A percentile compares a stretch with the other conserved stretches of the same genome.
Evolutionary conservation across 805 yeast species (phyloP).

Genomic region (Candida broadrunensis): DNA sequence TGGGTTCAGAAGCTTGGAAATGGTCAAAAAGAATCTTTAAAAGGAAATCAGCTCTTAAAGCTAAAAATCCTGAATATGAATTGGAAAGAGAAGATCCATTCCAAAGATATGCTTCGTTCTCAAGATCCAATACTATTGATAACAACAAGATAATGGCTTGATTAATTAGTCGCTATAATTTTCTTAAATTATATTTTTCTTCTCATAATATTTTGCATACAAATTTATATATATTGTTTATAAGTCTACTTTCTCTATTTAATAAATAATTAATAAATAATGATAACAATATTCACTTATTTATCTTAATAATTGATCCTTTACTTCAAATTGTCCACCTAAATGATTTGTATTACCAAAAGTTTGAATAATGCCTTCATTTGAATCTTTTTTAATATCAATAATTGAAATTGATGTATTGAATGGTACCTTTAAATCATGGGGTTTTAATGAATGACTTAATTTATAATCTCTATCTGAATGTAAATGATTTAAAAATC

Average conservation of each 20-base stretch:
- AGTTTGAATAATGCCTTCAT: slow-evolving; percentile 42
- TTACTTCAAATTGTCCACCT: slow-evolving; percentile 51
- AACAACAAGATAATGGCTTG: slow-evolving; percentile 2
- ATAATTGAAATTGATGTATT: slow-evolving; percentile 73
- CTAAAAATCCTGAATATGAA: slow-evolving; percentile 32
- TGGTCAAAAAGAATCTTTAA: slow-evolving; percentile 36
- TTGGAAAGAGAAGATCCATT: slow-evolving; percentile 40
- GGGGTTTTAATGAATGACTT: slow-evolving; percentile 33
- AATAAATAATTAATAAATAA: no score
- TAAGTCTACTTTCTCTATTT: not conserved
- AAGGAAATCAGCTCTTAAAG: slow-evolving; percentile 15
- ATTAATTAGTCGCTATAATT: not conserved
- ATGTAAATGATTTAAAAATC: slow-evolving; percentile 51
- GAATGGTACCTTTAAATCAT: slow-evolving; percentile 56
- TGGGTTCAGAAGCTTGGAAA: slow-evolving; percentile 36
- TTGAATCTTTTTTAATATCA: slow-evolving; percentile 45
- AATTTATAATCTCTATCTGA: slow-evolving; percentile 35
- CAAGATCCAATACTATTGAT: slow-evolving; percentile 35
- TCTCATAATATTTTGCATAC: not conserved
- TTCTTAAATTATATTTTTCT: not conserved
- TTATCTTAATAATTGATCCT: slow-evolving; percentile 33
- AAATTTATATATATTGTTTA: no score
- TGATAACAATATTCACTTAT: no score
- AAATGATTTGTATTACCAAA: slow-evolving; percentile 72
- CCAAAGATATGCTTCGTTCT: slow-evolving; percentile 37